Percentiles rank a stretch among this genome's conserved stretches.
Evolutionary conservation across 2,329 filamentous ascomycete genomes (phyloP).

Genomic region (Ascochyta viciae-villosae): DNA sequence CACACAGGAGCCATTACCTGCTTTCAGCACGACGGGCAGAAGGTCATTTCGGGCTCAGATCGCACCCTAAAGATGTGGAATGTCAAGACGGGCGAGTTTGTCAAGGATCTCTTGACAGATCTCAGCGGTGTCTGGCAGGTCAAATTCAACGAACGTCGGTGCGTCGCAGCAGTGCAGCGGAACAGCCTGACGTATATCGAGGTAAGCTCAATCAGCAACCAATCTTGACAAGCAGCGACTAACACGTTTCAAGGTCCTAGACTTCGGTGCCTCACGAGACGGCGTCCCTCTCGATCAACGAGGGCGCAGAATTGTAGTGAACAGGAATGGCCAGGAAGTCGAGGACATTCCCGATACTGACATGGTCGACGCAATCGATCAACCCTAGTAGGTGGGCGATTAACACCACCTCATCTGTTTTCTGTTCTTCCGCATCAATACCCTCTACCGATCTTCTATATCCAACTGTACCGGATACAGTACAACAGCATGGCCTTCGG

Average conservation of each 20-base stretch:
- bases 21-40: slow-evolving; percentile 96
- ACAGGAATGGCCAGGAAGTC: slow-evolving; percentile 48
- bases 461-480: slow-evolving; percentile 13
- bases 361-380: slow-evolving; percentile 34
- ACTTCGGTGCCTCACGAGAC: slow-evolving; percentile 93
- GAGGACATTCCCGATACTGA: slow-evolving; percentile 46
- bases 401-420: background rate
- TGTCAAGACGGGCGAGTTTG: slow-evolving; percentile 86
- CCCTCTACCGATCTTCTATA: slow-evolving; percentile 26
- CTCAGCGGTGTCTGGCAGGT: slow-evolving; percentile 99
- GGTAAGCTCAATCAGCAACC: slow-evolving; percentile 51
- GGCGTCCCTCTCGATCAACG: slow-evolving; percentile 79
- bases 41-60: slow-evolving; percentile 95
- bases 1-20: slow-evolving; percentile 98
- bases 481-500: slow-evolving; percentile 12
- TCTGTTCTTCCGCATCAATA: slow-evolving; percentile 38
- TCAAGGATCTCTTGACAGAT: slow-evolving; percentile 90
- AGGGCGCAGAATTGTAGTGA: slow-evolving; percentile 74
- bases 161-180: slow-evolving; percentile 94
- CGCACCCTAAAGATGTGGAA: slow-evolving; percentile 99
- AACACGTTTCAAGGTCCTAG: slow-evolving; percentile 75
- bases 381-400: slow-evolving; percentile 22
- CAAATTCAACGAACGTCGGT: slow-evolving; percentile 93
- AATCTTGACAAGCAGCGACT: slow-evolving; percentile 26
- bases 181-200: slow-evolving; percentile 94